A percentile compares a stretch with the other conserved stretches of the same genome.
phyloP scores from a whole-genome alignment of 2,329 filamentous ascomycete species.

The Diaporthe ampelina region DNA sequence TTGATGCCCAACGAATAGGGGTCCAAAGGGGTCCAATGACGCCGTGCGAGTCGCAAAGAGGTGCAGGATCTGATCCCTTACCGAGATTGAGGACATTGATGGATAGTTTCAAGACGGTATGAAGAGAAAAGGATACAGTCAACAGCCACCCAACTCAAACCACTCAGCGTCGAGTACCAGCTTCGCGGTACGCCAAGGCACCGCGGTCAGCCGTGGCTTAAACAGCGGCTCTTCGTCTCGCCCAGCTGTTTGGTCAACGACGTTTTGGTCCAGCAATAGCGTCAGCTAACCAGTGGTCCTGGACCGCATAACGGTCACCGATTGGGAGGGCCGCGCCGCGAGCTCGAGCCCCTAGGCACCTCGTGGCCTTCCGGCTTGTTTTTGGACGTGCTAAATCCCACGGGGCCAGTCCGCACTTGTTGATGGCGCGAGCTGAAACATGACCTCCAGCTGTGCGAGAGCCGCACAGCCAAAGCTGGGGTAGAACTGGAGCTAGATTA shows the following conservation, averaged over 20 bases:
- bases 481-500: constrained; percentile 14
- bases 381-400: constrained; percentile 1
- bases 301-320: constrained; percentile 16
- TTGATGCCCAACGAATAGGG: constrained; percentile 40
- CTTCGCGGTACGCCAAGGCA: constrained; percentile 23
- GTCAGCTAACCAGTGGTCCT: constrained; percentile 2
- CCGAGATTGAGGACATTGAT: constrained; percentile 34
- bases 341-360: constrained; percentile 18
- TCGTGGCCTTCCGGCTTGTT: constrained; percentile 1
- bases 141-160: constrained; percentile 1
- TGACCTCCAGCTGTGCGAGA: constrained; percentile 1
- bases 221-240: constrained; percentile 12
- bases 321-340: constrained; percentile 35
- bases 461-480: constrained; percentile 28
- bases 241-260: constrained; percentile 19
- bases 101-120: constrained; percentile 33
- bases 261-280: constrained; percentile 25
- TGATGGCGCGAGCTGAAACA: constrained; percentile 15
- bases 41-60: constrained; percentile 10
- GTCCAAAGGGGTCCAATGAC: constrained; percentile 26
- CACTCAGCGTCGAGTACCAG: constrained; percentile 1
- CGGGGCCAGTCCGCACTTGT: constrained; percentile 6
- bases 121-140: constrained; percentile 17
- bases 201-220: constrained; percentile 26
- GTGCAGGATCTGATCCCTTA: constrained; percentile 26